Percentiles rank a stretch among this genome's conserved stretches.
phyloP scores from a whole-genome alignment of 2,329 filamentous ascomycete species.

The Talaromyces sp. region DNA sequence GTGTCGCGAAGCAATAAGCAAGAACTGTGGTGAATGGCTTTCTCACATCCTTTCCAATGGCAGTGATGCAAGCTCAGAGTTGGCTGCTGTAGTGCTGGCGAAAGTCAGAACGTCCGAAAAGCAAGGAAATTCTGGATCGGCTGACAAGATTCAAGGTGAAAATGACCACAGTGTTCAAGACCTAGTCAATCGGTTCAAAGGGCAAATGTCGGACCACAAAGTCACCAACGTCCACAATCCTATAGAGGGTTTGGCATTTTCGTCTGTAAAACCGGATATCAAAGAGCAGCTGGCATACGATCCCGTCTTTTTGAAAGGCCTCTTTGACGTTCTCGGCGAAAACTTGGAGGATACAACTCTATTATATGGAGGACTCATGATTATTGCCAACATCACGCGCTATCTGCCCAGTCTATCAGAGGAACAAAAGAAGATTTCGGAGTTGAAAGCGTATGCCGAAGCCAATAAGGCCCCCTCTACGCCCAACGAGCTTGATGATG shows the following conservation, averaged over 20 bases:
- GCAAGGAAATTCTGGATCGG: slow-evolving; percentile 28
- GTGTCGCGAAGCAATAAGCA: slow-evolving; percentile 78
- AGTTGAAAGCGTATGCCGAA: slow-evolving; percentile 92
- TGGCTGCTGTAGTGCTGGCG: slow-evolving; percentile 70
- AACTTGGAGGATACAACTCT: slow-evolving; percentile 63
- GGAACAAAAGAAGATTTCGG: slow-evolving; percentile 85
- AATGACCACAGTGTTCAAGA: slow-evolving; percentile 48
- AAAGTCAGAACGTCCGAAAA: slow-evolving; percentile 51
- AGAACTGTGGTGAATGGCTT: slow-evolving; percentile 83
- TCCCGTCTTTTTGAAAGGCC: slow-evolving; percentile 61
- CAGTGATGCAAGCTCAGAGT: slow-evolving; percentile 50
- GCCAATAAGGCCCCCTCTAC: slow-evolving; percentile 64
- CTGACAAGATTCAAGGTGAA: slow-evolving; percentile 32
- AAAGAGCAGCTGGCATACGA: slow-evolving; percentile 78
- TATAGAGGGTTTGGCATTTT: slow-evolving; percentile 88
- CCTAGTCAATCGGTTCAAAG: slow-evolving; percentile 54
- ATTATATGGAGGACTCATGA: slow-evolving; percentile 81
- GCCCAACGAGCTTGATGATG: slow-evolving; percentile 67
- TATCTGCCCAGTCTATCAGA: slow-evolving; percentile 77
- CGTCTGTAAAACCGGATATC: slow-evolving; percentile 77
- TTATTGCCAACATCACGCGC: slow-evolving; percentile 77
- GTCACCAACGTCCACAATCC: slow-evolving; percentile 65
- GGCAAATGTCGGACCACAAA: slow-evolving; percentile 40
- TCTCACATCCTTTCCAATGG: slow-evolving; percentile 76
- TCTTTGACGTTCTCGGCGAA: slow-evolving; percentile 53